phyloP scores from a whole-genome alignment of 768 basidiomycete species.

The Rhizopogon vulgaris region DNA sequence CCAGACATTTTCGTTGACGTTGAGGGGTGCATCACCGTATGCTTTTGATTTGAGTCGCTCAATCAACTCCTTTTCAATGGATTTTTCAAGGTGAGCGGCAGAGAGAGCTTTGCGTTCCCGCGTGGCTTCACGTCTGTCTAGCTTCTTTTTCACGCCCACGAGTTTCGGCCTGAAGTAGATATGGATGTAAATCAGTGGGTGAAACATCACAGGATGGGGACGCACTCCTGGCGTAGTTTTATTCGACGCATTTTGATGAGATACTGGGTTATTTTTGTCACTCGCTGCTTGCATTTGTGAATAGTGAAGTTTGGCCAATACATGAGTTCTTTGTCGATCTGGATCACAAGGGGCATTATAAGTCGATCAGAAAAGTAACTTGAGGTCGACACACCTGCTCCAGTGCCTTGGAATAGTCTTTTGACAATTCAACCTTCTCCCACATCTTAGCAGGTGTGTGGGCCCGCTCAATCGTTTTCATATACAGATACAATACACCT shows the following conservation, averaged over 20 bases:
- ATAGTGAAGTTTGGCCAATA: constrained; percentile 98
- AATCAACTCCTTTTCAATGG: constrained; percentile 93
- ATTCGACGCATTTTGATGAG: constrained; percentile 96
- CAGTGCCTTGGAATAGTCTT: constrained; percentile 91
- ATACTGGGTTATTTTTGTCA: constrained; percentile 99
- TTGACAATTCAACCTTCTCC: constrained; percentile 90
- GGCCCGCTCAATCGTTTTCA: constrained; percentile 97
- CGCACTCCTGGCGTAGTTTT: constrained; percentile 81
- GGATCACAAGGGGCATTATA: not conserved
- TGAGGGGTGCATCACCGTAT: constrained; percentile 94
- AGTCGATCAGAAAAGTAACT: not conserved
- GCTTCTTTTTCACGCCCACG: constrained; percentile 94
- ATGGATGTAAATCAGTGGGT: not conserved
- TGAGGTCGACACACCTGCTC: constrained; percentile 63
- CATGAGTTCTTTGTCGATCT: constrained; percentile 95
- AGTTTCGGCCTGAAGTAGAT: constrained; percentile 68
- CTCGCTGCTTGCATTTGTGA: constrained; percentile 98
- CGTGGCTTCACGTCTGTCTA: constrained; percentile 85
- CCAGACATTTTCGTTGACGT: constrained; percentile 98
- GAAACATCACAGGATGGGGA: constrained; percentile 5
- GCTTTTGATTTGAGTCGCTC: constrained; percentile 95
- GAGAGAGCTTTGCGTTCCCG: constrained; percentile 95
- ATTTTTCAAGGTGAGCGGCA: constrained; percentile 90
- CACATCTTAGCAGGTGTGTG: constrained; percentile 97
- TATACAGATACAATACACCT: constrained; percentile 88